phyloP scores from a whole-genome alignment of 371 early-diverging fungal species.

The Lichtheimia corymbifera region DNA sequence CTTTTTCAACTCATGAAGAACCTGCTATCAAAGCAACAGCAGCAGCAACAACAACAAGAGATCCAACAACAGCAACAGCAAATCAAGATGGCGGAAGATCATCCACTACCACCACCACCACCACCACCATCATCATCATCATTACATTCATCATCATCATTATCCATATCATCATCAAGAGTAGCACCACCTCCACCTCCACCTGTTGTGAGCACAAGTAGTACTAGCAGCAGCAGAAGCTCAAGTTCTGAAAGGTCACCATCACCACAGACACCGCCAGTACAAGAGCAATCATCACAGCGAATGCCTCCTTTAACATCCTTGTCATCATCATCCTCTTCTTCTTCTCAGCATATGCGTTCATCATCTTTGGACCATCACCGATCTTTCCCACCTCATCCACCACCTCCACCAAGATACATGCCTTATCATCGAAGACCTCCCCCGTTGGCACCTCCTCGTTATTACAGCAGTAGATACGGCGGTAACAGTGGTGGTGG shows the following conservation, averaged over 20 bases:
- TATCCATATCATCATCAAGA: slow-evolving; percentile 4
- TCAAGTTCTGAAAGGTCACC: slow-evolving; percentile 7
- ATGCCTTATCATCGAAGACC: slow-evolving; percentile 5
- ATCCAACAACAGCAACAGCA: not conserved
- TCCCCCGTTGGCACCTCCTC: slow-evolving; percentile 1
- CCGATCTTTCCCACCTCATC: slow-evolving; percentile 6
- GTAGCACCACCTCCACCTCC: not conserved
- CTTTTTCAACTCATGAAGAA: slow-evolving; percentile 45
- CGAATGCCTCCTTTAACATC: not conserved
- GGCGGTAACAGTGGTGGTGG: not conserved
- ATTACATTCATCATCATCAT: not conserved
- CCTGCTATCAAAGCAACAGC: slow-evolving; percentile 22
- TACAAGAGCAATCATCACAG: no score
- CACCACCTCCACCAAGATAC: slow-evolving; percentile 6
- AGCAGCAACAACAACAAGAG: not conserved
- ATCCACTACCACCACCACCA: not conserved
- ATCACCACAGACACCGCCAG: not conserved
- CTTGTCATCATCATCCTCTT: slow-evolving; percentile 12
- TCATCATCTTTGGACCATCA: slow-evolving; percentile 1
- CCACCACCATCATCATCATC: not conserved
- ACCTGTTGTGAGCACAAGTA: not conserved
- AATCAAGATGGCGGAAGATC: not conserved
- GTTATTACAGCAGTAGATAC: slow-evolving; percentile 7
- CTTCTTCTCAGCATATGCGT: slow-evolving; percentile 5
- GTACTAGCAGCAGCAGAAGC: slow-evolving; percentile 5